Evolutionary conservation across 305 asterid species (phyloP).

Genomic region (Fraxinus latifolia): DNA sequence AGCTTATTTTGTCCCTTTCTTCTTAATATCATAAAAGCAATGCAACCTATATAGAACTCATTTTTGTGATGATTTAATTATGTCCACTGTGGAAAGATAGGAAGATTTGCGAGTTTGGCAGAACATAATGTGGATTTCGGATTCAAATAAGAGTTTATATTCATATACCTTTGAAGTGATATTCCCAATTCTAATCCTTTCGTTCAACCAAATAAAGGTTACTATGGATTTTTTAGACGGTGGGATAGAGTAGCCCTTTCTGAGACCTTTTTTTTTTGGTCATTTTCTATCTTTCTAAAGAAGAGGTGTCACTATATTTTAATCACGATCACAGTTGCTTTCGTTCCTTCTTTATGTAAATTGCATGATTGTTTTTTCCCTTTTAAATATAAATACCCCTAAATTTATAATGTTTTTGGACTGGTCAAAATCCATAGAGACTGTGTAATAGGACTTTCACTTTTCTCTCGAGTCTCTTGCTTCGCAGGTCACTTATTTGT

Average conservation of each 20-base stretch:
- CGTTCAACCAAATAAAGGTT: not conserved
- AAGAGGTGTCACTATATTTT: not conserved
- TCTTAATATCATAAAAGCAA: conserved; percentile 13
- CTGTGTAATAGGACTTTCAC: not conserved
- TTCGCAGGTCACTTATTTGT: not conserved
- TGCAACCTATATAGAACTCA: conserved; percentile 17
- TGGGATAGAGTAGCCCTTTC: not conserved
- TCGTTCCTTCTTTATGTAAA: not conserved
- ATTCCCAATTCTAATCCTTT: not conserved
- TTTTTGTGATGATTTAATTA: conserved; percentile 3
- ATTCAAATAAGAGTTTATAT: not conserved
- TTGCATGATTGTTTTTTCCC: not conserved
- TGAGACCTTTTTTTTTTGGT: not conserved
- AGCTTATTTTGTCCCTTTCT: not conserved
- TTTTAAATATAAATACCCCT: not conserved
- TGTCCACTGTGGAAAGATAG: conserved; percentile 11
- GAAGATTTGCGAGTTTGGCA: conserved; percentile 6
- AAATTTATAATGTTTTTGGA: not conserved
- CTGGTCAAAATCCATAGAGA: not conserved
- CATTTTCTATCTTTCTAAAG: not conserved
- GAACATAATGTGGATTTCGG: not conserved
- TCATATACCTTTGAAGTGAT: not conserved
- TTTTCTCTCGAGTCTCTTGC: not conserved
- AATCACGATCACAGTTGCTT: not conserved
- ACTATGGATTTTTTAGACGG: not conserved